A percentile compares a stretch with the other conserved stretches of the same genome.
Evolutionary conservation across 1,284 basidiomycete genomes (phyloP).

Genomic region (Ustilago shanxiensis): DNA sequence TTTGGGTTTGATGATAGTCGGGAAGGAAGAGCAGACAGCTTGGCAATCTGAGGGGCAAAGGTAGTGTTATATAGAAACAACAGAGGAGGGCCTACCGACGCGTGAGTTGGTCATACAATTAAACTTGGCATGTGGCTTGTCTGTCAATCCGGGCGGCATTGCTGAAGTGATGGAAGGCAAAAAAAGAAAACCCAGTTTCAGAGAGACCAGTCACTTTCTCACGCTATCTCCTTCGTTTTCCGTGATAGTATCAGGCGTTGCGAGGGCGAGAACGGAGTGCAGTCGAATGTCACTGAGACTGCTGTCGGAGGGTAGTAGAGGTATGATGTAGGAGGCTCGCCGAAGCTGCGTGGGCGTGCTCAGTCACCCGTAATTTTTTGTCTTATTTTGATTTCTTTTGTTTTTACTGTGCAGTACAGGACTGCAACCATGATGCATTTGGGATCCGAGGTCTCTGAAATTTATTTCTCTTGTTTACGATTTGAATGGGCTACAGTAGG

Average conservation of each 20-base stretch:
- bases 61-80: not conserved
- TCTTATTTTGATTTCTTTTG: not conserved
- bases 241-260: not conserved
- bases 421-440: conserved; percentile 11
- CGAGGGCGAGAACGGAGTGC: too few species aligned
- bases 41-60: too few species aligned
- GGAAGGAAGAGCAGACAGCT: too few species aligned
- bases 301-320: not conserved
- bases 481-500: not conserved
- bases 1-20: not conserved
- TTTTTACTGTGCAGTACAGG: not conserved
- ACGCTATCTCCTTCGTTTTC: not conserved
- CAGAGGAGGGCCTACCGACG: conserved; percentile 1
- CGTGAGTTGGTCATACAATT: not conserved
- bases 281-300: too few species aligned
- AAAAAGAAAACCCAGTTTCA: too few species aligned
- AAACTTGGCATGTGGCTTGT: conserved; percentile 6
- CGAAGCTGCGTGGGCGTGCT: not conserved
- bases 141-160: not conserved
- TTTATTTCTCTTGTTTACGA: conserved; percentile 8
- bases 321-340: conserved; percentile 25
- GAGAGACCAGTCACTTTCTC: too few species aligned
- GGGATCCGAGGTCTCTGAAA: conserved; percentile 13
- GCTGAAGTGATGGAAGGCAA: not conserved
- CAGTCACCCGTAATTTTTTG: too few species aligned